phyloP scores from a whole-genome alignment of 176 grass and related monocot genomes.

The Areca catechu region DNA sequence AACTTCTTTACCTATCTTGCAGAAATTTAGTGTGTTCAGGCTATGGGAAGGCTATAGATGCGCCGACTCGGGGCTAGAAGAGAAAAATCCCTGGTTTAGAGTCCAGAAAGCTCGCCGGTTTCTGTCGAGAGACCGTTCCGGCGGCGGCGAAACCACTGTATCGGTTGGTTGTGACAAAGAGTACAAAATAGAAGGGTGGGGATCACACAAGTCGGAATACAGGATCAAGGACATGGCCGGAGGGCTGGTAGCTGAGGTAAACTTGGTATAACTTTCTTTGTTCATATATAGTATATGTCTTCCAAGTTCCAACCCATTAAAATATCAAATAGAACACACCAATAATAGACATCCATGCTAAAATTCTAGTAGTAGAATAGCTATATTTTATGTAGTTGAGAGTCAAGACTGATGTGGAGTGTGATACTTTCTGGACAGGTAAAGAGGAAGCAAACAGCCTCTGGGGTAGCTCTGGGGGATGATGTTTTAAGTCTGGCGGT shows the following conservation, averaged over 20 bases:
- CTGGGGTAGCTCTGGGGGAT: conserved; percentile 45
- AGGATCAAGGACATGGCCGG: conserved; percentile 46
- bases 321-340: too few species aligned
- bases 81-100: conserved; percentile 51
- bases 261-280: not conserved
- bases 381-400: too few species aligned
- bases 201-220: conserved; percentile 21
- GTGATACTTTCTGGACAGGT: conserved; percentile 9
- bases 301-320: too few species aligned
- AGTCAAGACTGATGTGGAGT: too few species aligned
- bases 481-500: conserved; percentile 52
- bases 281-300: too few species aligned
- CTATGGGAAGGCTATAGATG: conserved; percentile 57
- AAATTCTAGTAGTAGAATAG: too few species aligned
- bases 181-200: conserved; percentile 35
- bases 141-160: conserved; percentile 31
- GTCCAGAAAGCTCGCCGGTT: conserved; percentile 24
- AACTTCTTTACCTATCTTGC: not conserved
- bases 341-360: too few species aligned
- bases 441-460: conserved; percentile 56
- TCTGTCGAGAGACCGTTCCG: conserved; percentile 31
- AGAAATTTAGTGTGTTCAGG: conserved; percentile 38
- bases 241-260: conserved; percentile 34
- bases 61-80: conserved; percentile 3
- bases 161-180: conserved; percentile 12